A percentile compares a stretch with the other conserved stretches of the same genome.
phyloP scores from a whole-genome alignment of 768 basidiomycete species.

The Pleurotus djamor region DNA sequence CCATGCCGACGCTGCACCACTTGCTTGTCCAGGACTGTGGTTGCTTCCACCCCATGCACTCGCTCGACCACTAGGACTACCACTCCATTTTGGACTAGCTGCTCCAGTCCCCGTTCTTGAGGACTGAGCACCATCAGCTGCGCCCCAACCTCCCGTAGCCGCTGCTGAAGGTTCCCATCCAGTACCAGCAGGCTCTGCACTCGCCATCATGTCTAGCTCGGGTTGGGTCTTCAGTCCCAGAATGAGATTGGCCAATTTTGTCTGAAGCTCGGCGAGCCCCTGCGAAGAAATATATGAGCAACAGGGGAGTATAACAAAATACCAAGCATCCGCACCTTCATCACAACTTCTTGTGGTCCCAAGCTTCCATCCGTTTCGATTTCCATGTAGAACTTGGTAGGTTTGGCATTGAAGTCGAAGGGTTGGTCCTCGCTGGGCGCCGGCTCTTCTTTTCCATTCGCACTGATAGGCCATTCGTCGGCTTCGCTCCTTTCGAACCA shows the following conservation, averaged over 20 bases:
- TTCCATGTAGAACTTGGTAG: constrained; percentile 90
- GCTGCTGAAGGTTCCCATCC: constrained; percentile 3
- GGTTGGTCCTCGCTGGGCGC: constrained; percentile 73
- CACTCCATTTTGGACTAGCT: constrained; percentile 16
- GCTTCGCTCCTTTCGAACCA: constrained; percentile 88
- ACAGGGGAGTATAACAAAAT: background rate
- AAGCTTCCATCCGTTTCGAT: constrained; percentile 94
- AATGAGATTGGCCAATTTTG: constrained; percentile 77
- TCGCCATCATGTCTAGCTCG: constrained; percentile 51
- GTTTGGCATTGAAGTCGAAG: constrained; percentile 88
- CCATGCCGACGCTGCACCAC: constrained; percentile 15
- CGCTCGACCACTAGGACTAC: constrained; percentile 21
- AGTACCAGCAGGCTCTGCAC: constrained; percentile 27
- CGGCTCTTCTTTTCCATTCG: constrained; percentile 85
- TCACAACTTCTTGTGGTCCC: constrained; percentile 84
- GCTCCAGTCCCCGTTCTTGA: constrained; percentile 20
- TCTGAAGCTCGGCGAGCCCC: constrained; percentile 78
- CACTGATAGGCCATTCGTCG: constrained; percentile 88
- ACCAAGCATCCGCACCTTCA: constrained; percentile 52
- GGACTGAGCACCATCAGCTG: constrained; percentile 11
- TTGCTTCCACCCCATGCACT: constrained; percentile 16
- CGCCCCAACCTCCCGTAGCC: background rate
- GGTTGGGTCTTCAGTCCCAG: constrained; percentile 67
- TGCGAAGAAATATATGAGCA: constrained; percentile 21
- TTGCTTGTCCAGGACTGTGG: constrained; percentile 21